These are phyloP conservation scores for Gossypium davidsonii DNA, from an alignment of 441 rosid species.

Conservation along the genomic window DNA sequence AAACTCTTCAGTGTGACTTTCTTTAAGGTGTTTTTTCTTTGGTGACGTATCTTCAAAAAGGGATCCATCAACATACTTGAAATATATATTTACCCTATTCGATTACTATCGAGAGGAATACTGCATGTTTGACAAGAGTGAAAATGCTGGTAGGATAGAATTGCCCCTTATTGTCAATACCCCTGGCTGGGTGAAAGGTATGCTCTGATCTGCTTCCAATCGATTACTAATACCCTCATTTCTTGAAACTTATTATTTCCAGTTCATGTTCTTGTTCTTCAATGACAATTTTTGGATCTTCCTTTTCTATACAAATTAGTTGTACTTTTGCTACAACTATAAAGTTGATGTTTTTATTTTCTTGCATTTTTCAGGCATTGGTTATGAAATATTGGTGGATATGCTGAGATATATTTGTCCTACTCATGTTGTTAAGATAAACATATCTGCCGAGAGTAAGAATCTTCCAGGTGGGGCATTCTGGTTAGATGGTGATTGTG, in stretches of 20 bases:
- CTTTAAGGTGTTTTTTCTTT: constrained; percentile 67
- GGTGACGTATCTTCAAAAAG: constrained; percentile 85
- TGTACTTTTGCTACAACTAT: not conserved
- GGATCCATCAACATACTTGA: constrained; percentile 71
- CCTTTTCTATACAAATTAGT: not conserved
- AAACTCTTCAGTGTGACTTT: constrained; percentile 16
- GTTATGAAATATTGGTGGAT: constrained; percentile 78
- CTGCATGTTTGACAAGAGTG: constrained; percentile 25
- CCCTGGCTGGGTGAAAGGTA: constrained; percentile 98
- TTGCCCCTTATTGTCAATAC: constrained; percentile 85
- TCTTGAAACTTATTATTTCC: not conserved
- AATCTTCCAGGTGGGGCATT: constrained; percentile 76
- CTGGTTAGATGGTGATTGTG: constrained; percentile 51
- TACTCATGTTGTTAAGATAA: constrained; percentile 82
- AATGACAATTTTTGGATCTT: not conserved
- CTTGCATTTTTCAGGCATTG: constrained; percentile 49
- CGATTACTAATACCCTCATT: constrained; percentile 4
- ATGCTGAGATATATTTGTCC: constrained; percentile 61
- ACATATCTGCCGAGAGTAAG: constrained; percentile 50
- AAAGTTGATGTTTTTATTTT: not conserved
- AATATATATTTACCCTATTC: constrained; percentile 44
- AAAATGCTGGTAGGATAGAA: constrained; percentile 31
- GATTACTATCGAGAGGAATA: constrained; percentile 54
- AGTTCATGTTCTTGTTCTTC: not conserved
- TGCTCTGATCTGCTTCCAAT: constrained; percentile 6